Percentiles rank a stretch among this genome's conserved stretches.
phyloP scores from a whole-genome alignment of 805 yeast species.

The Saturnispora serradocipensis region DNA sequence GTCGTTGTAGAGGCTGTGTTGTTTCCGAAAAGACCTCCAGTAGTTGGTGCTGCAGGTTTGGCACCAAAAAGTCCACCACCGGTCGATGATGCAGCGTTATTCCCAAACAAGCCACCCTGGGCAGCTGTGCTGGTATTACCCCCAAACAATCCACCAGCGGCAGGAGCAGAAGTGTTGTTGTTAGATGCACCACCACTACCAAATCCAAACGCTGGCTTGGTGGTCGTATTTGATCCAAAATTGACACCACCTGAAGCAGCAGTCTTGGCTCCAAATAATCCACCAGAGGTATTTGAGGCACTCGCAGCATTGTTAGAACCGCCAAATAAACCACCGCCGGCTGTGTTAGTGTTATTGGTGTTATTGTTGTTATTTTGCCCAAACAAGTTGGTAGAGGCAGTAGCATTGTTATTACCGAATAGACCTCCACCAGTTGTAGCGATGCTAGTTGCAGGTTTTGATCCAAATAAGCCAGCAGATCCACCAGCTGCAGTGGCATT shows the following conservation, averaged over 20 bases:
- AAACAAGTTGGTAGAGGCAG: constrained; percentile 1
- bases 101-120: constrained; percentile 22
- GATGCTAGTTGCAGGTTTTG: constrained; percentile 11
- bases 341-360: not conserved
- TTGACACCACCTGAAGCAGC: constrained; percentile 21
- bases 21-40: constrained; percentile 23
- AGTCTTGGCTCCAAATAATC: constrained; percentile 15
- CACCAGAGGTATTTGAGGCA: constrained; percentile 13
- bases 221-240: constrained; percentile 24
- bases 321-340: constrained; percentile 17
- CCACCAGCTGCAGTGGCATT: constrained; percentile 9
- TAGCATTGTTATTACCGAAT: constrained; percentile 11
- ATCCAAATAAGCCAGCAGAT: constrained; percentile 18
- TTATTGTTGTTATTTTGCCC: not conserved
- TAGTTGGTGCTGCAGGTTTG: constrained; percentile 12
- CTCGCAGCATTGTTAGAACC: constrained; percentile 7
- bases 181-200: not conserved
- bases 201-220: constrained; percentile 1
- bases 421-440: constrained; percentile 12
- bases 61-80: constrained; percentile 19
- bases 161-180: not conserved
- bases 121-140: constrained; percentile 7
- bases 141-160: constrained; percentile 11
- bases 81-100: constrained; percentile 10
- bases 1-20: constrained; percentile 9